A percentile compares a stretch with the other conserved stretches of the same genome.
Conservation (phyloP, 352 stramenopile genomes). For the Phytophthora citrophthora region DNA sequence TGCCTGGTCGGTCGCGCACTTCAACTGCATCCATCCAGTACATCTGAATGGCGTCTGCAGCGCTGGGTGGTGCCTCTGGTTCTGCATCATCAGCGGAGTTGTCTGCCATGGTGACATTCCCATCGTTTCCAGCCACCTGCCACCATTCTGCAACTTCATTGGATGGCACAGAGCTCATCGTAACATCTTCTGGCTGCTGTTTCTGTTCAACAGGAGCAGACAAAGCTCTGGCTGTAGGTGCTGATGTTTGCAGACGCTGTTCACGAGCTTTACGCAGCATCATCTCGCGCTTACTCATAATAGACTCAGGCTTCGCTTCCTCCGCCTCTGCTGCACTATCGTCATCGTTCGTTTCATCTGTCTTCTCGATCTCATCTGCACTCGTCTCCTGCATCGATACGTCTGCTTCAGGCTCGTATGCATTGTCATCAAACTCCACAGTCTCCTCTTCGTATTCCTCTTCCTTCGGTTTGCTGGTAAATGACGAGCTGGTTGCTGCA, state of each 20-base stretch:
- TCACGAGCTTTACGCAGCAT: constrained; percentile 75
- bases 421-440: constrained; percentile 42
- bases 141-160: constrained; percentile 91
- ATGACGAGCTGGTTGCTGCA: constrained; percentile 10
- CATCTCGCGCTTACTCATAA: constrained; percentile 77
- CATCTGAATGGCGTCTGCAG: constrained; percentile 90
- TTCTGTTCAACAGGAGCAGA: constrained; percentile 45
- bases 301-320: constrained; percentile 4
- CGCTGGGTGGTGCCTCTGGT: constrained; percentile 33
- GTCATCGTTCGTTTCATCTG: neutral
- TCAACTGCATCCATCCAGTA: constrained; percentile 98
- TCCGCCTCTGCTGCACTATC: constrained; percentile 10
- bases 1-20: constrained; percentile 92
- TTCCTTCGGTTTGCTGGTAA: constrained; percentile 3
- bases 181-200: constrained; percentile 20
- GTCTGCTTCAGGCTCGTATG: constrained; percentile 38
- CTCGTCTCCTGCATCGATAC: constrained; percentile 41
- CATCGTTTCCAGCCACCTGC: constrained; percentile 48
- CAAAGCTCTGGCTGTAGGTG: constrained; percentile 63
- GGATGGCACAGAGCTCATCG: constrained; percentile 65
- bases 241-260: constrained; percentile 61
- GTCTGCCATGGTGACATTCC: constrained; percentile 26
- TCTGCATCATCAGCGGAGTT: constrained; percentile 37
- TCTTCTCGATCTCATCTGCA: constrained; percentile 26
- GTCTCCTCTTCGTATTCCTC: constrained; percentile 32